phyloP scores from a whole-genome alignment of 2,329 filamentous ascomycete species.

The Sclerotinia glacialis region DNA sequence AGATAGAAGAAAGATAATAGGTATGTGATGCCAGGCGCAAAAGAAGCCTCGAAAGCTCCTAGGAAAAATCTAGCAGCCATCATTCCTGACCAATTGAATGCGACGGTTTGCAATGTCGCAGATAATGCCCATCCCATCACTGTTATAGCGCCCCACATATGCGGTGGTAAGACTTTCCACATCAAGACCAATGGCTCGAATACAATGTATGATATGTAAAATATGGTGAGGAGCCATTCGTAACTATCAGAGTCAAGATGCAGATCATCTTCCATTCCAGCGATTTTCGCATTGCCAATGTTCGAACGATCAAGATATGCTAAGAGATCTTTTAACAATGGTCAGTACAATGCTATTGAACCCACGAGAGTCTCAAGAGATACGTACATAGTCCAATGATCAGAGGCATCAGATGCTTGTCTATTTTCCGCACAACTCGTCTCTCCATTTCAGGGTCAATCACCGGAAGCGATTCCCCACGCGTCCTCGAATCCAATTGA shows the following conservation, averaged over 20 bases:
- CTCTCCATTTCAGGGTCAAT: constrained; percentile 42
- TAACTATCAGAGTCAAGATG: constrained; percentile 45
- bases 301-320: constrained; percentile 51
- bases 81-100: constrained; percentile 40
- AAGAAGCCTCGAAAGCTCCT: constrained; percentile 41
- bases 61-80: constrained; percentile 42
- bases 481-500: neutral
- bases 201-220: constrained; percentile 44
- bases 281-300: constrained; percentile 53
- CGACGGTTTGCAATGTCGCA: constrained; percentile 46
- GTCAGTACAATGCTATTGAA: neutral
- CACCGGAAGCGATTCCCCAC: neutral
- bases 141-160: constrained; percentile 41
- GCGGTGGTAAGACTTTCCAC: constrained; percentile 42
- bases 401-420: constrained; percentile 52
- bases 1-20: constrained; percentile 50
- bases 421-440: constrained; percentile 56
- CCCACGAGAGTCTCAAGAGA: neutral
- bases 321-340: constrained; percentile 43
- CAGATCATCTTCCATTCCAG: constrained; percentile 53
- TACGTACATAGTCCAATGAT: constrained; percentile 28
- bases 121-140: constrained; percentile 40
- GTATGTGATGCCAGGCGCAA: constrained; percentile 43
- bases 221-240: constrained; percentile 43
- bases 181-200: constrained; percentile 43